Conservation (phyloP, 805 yeast genomes). For the Spathaspora arborariae region DNA sequence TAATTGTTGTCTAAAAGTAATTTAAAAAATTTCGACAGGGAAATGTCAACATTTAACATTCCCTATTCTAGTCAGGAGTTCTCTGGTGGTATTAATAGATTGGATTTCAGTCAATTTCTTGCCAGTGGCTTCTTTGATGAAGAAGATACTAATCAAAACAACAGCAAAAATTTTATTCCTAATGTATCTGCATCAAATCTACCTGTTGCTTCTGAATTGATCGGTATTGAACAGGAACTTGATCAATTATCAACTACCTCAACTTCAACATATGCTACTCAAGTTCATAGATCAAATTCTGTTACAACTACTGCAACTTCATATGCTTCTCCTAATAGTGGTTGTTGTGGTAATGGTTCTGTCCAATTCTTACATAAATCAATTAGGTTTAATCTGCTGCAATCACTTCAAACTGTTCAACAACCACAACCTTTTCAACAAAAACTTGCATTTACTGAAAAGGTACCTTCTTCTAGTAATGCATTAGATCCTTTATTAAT, state of each 20-base stretch:
- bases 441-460: not conserved
- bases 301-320: constrained; percentile 1
- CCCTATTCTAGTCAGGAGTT: not conserved
- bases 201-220: not conserved
- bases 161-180: not conserved
- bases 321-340: not conserved
- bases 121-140: constrained; percentile 2
- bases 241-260: constrained; percentile 3
- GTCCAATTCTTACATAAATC: not conserved
- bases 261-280: not conserved
- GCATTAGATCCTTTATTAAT: constrained; percentile 4
- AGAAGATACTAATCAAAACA: not conserved
- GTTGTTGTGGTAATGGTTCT: not conserved
- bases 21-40: not conserved
- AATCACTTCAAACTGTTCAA: not conserved
- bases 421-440: not conserved
- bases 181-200: not conserved
- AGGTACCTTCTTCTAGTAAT: not conserved
- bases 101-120: constrained; percentile 2
- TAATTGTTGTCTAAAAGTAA: not conserved
- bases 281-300: constrained; percentile 1
- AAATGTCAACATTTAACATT: not conserved
- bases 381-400: not conserved
- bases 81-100: too few relatives aligned
- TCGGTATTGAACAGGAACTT: not conserved